Evolutionary conservation across 176 grass and related monocot species (phyloP).

Genomic region (Juncus inflexus): DNA sequence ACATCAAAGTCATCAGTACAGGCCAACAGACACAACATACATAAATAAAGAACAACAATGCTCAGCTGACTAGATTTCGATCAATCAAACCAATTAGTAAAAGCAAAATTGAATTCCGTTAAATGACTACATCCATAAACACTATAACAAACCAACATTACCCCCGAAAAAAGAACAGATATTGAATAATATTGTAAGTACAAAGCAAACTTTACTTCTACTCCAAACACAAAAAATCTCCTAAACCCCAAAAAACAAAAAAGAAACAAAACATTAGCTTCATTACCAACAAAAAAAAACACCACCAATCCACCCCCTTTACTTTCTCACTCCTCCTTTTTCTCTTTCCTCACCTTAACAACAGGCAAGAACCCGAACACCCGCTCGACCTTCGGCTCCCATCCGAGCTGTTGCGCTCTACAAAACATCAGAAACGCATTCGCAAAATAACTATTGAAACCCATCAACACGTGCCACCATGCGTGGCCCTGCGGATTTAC

Average conservation of each 20-base stretch:
- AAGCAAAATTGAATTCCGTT: constrained; percentile 30
- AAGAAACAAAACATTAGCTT: constrained; percentile 49
- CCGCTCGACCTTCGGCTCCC: constrained; percentile 46
- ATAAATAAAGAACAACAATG: no score
- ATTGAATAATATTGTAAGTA: constrained; percentile 42
- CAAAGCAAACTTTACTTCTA: constrained; percentile 58
- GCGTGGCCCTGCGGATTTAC: constrained; percentile 81
- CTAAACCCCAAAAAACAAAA: constrained; percentile 31
- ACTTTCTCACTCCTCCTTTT: constrained; percentile 37
- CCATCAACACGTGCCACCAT: constrained; percentile 92
- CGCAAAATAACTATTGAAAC: constrained; percentile 75
- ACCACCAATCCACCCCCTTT: constrained; percentile 24
- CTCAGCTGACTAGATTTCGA: no score
- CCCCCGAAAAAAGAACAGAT: background rate
- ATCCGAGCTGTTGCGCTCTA: constrained; percentile 66
- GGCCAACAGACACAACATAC: no score
- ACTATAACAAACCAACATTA: constrained; percentile 14
- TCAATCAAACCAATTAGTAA: constrained; percentile 14
- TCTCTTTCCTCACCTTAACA: constrained; percentile 75
- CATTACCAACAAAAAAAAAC: constrained; percentile 50
- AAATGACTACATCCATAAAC: constrained; percentile 16
- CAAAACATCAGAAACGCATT: constrained; percentile 94
- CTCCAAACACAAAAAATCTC: constrained; percentile 38
- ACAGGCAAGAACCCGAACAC: constrained; percentile 63
- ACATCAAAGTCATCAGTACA: no score